Conservation (phyloP, 2,329 filamentous ascomycete species). For the Calonectria multiphialidica region DNA sequence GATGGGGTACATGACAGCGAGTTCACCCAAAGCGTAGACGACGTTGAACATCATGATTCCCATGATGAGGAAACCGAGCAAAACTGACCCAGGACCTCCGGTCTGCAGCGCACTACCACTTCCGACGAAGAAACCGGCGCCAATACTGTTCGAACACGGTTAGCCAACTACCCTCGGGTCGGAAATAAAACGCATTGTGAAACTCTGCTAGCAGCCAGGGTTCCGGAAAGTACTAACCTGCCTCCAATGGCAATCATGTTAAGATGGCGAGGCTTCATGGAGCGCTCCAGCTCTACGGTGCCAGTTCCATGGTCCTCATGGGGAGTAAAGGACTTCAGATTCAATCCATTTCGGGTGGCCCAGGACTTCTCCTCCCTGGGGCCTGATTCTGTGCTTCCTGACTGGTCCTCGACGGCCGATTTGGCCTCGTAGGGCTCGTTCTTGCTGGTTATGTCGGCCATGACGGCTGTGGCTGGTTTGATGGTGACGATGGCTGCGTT, state of each 20-base stretch:
- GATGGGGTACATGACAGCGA: slow-evolving; percentile 51
- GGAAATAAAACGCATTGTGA: background rate
- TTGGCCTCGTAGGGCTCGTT: slow-evolving; percentile 30
- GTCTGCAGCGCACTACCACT: slow-evolving; percentile 58
- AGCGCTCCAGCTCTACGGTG: slow-evolving; percentile 38
- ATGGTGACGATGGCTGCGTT: background rate
- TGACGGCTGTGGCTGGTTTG: slow-evolving; percentile 5
- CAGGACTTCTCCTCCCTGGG: slow-evolving; percentile 30
- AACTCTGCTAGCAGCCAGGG: background rate
- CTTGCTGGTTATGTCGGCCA: slow-evolving; percentile 37
- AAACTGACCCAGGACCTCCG: slow-evolving; percentile 52
- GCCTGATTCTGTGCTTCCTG: slow-evolving; percentile 12
- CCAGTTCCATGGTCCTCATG: slow-evolving; percentile 38
- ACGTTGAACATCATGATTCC: slow-evolving; percentile 73
- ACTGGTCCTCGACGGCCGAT: slow-evolving; percentile 35
- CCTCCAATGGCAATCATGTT: slow-evolving; percentile 46
- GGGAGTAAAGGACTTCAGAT: slow-evolving; percentile 34
- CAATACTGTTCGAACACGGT: slow-evolving; percentile 52
- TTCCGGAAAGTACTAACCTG: slow-evolving; percentile 31
- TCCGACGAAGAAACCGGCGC: slow-evolving; percentile 73
- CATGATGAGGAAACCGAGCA: slow-evolving; percentile 66
- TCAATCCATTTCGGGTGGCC: slow-evolving; percentile 44
- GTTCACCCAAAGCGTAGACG: slow-evolving; percentile 72
- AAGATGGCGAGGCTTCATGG: slow-evolving; percentile 43
- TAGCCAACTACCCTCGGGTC: background rate